phyloP scores from a whole-genome alignment of 805 yeast genomes.

The Tetrapisispora namnaoensis region DNA sequence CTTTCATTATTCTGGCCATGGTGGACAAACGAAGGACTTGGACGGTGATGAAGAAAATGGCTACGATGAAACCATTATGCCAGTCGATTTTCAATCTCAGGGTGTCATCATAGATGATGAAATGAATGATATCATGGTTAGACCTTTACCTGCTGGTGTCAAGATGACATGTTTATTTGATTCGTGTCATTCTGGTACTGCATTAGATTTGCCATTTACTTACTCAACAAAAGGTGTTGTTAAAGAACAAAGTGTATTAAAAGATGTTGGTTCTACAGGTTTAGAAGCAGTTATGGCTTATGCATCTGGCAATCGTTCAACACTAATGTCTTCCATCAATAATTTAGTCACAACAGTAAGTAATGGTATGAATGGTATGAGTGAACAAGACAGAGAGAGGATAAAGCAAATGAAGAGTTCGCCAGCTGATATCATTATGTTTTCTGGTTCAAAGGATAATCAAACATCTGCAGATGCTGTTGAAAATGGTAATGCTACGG shows the following conservation, averaged over 20 bases:
- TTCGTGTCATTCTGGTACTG: constrained; percentile 82
- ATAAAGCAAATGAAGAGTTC: constrained; percentile 51
- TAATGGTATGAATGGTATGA: constrained; percentile 30
- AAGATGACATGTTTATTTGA: constrained; percentile 74
- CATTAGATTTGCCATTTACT: constrained; percentile 65
- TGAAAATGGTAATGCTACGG: constrained; percentile 62
- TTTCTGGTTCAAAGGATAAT: constrained; percentile 75
- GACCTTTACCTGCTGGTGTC: constrained; percentile 60
- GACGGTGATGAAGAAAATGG: constrained; percentile 74
- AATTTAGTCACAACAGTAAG: constrained; percentile 36
- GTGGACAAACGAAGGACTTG: constrained; percentile 60
- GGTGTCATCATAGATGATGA: constrained; percentile 70
- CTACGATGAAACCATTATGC: constrained; percentile 61
- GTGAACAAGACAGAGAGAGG: constrained; percentile 33
- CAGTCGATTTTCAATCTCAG: constrained; percentile 55
- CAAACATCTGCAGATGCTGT: constrained; percentile 79
- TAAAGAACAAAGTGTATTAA: constrained; percentile 70
- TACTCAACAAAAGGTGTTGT: constrained; percentile 78
- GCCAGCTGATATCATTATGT: constrained; percentile 65
- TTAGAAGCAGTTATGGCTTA: constrained; percentile 50
- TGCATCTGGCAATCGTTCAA: constrained; percentile 44
- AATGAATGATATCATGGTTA: constrained; percentile 63
- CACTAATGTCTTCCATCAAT: constrained; percentile 36
- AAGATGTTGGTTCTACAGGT: constrained; percentile 64
- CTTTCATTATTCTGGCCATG: constrained; percentile 83